Base-by-base conservation (phyloP, 2,329 filamentous ascomycete species). In the Stachybotrys chlorohalonatus region DNA sequence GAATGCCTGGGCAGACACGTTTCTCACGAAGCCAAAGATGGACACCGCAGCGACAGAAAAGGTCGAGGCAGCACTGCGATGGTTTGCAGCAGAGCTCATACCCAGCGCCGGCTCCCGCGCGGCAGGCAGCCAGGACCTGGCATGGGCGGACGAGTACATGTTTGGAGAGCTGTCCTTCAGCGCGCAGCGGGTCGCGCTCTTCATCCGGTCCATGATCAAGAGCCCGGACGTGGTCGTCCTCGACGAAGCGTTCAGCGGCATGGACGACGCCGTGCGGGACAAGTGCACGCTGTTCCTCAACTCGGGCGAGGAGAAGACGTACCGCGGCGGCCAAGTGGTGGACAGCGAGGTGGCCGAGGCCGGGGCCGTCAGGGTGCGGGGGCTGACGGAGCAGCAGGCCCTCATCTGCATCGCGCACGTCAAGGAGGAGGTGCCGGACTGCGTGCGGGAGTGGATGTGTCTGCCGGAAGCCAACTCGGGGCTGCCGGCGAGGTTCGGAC, bases 341-440 rank as follows among this genome's bases (percentile, higher is more conserved):
- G 73, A 80, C 11, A 83, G 77, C 56, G 70, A 78, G 1, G 67
- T 69, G 1, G 68, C 73, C 7, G 73, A 70, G 54, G 61, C 70
- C 0, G 79, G 74, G 0, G 65, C 67, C 1, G 75, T 83, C 1
- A 75, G 70, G 24, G 71, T 93, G 5, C 65, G 64, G 1, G 90
- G 90, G 0, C 70, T 96, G 54, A 77, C 78, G 1, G 75, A 83
- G 1, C 70, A 82, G 24, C 93, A 97, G 71, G 91, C 91, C 1
- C 73, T 99, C 53, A 80, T 97, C n/a, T 90, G 92, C 59, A 93
- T 97, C 56, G 94, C 90, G 57, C 94, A 99, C 72, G 79, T 93
- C 57, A 85, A 85, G 58, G 91, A 96, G 63, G 94, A 99, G 70
- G 88, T 97, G 9, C 94, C 94, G 0, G 85, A 86, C 52, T 86